These are phyloP conservation scores for Lumnitzera littorea DNA, from an alignment of 345 rosid genomes.

Conservation along the genomic window DNA sequence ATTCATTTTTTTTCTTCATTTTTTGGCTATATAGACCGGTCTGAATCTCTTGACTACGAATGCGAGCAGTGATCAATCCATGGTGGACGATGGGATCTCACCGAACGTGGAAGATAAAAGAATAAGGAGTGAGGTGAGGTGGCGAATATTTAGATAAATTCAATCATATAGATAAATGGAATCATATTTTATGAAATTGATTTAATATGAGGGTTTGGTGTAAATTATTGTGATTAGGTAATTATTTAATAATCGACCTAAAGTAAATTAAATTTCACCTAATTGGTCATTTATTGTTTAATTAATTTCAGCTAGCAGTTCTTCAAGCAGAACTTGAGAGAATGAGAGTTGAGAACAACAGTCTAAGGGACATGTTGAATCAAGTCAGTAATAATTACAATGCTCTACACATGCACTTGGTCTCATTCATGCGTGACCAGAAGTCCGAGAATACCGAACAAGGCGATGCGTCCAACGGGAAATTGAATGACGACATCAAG, in stretches of 20 bases:
- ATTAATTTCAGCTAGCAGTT: conserved; percentile 28
- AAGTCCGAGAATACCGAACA: conserved; percentile 5
- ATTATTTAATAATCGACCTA: no score
- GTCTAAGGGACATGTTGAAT: conserved; percentile 27
- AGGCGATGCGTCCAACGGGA: conserved; percentile 9
- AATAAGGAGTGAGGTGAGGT: conserved; percentile 39
- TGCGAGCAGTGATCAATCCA: conserved; percentile 54
- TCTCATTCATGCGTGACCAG: conserved; percentile 24
- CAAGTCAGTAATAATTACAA: conserved; percentile 41
- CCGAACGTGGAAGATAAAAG: conserved; percentile 39
- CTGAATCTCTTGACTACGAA: conserved; percentile 52
- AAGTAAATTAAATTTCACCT: not conserved
- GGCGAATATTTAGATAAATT: not conserved
- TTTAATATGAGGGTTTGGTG: no score
- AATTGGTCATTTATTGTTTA: not conserved
- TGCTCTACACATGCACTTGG: conserved; percentile 37
- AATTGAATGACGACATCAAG: conserved; percentile 12
- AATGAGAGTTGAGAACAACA: conserved; percentile 43
- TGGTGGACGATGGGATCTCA: conserved; percentile 53
- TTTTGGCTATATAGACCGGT: conserved; percentile 36
- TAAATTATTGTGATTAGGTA: no score
- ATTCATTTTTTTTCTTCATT: not conserved
- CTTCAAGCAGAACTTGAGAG: conserved; percentile 43
- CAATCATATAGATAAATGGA: not conserved
- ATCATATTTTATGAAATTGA: not conserved